phyloP scores from a whole-genome alignment of 805 yeast genomes.

The Wickerhamomyces bisporus region DNA sequence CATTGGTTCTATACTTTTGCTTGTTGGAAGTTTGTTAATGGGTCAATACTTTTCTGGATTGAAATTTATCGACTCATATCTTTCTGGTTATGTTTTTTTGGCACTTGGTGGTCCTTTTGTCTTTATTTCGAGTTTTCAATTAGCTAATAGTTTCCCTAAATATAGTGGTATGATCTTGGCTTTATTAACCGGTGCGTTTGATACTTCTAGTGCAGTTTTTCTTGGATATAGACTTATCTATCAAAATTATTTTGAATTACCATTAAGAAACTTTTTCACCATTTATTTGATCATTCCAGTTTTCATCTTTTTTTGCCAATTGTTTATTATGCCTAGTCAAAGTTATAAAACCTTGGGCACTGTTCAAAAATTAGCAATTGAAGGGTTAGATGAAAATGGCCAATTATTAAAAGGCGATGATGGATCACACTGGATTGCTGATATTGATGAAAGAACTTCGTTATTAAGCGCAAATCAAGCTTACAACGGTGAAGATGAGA shows the following conservation, averaged over 20 bases:
- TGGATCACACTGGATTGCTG: constrained; percentile 40
- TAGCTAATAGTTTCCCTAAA: constrained; percentile 81
- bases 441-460: constrained; percentile 33
- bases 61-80: constrained; percentile 52
- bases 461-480: constrained; percentile 20
- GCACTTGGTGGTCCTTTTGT: constrained; percentile 95
- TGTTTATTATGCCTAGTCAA: constrained; percentile 72
- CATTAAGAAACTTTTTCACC: constrained; percentile 57
- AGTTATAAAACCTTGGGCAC: constrained; percentile 70
- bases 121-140: constrained; percentile 83
- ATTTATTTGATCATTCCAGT: constrained; percentile 69
- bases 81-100: constrained; percentile 65
- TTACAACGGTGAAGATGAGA: too few species aligned
- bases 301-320: constrained; percentile 69
- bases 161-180: constrained; percentile 80
- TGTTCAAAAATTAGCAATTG: constrained; percentile 62
- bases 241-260: constrained; percentile 32
- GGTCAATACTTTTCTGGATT: constrained; percentile 32
- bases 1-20: constrained; percentile 59
- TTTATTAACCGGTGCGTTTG: constrained; percentile 87
- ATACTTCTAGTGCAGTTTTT: constrained; percentile 86
- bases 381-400: constrained; percentile 71
- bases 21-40: constrained; percentile 48
- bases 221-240: constrained; percentile 65
- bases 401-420: constrained; percentile 35